These are phyloP conservation scores for Balansia obtecta DNA, from an alignment of 2,329 filamentous ascomycete genomes.

Conservation along the genomic window DNA sequence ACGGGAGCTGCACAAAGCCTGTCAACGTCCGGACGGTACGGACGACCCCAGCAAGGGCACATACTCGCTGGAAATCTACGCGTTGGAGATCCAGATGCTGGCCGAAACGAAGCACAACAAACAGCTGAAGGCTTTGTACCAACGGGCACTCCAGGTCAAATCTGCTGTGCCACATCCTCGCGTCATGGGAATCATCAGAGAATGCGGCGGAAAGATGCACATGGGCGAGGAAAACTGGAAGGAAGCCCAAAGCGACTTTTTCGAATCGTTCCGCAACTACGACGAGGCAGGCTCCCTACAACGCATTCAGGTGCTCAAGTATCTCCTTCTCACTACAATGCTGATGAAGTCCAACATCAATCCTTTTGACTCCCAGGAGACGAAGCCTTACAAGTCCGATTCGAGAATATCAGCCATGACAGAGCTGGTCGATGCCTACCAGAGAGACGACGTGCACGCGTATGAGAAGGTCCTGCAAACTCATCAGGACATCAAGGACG, in stretches of 20 bases:
- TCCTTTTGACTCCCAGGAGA: conserved; percentile 96
- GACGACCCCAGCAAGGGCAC: conserved; percentile 94
- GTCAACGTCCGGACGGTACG: conserved; percentile 73
- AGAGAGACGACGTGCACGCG: conserved; percentile 82
- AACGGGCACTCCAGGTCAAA: conserved; percentile 78
- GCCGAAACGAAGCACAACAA: conserved; percentile 96
- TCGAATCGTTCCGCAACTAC: conserved; percentile 97
- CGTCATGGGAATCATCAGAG: conserved; percentile 97
- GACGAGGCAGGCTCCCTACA: conserved; percentile 95
- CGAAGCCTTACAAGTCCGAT: conserved; percentile 94
- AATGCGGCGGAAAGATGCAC: conserved; percentile 99
- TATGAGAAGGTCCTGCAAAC: conserved; percentile 81
- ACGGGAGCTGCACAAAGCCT: conserved; percentile 76
- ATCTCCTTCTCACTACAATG: conserved; percentile 93
- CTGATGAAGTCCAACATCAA: conserved; percentile 98
- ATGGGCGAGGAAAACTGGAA: conserved; percentile 99
- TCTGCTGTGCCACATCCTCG: conserved; percentile 98
- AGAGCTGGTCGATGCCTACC: conserved; percentile 90
- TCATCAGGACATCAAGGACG: conserved; percentile 79
- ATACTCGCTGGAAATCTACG: conserved; percentile 90
- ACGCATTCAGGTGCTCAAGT: conserved; percentile 94
- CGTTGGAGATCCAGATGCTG: conserved; percentile 97
- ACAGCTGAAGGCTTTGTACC: conserved; percentile 83
- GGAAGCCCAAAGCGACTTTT: conserved; percentile 92
- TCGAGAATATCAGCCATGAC: conserved; percentile 95